Conservation (phyloP, 352 stramenopile genomes). For the Pythium angustatum region DNA sequence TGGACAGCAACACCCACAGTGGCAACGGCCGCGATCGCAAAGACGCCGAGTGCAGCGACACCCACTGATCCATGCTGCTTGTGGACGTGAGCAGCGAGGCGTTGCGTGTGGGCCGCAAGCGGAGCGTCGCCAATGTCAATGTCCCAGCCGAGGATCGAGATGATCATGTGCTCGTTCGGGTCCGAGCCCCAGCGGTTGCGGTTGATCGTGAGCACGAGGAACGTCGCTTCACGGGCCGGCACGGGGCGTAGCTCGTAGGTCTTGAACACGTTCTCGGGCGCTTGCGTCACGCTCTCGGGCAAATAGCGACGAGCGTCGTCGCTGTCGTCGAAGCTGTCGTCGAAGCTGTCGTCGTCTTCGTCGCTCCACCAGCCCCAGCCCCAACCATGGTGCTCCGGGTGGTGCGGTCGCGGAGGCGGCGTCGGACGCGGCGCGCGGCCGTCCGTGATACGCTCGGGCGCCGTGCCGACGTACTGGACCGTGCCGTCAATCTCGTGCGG, state of each 20-base stretch:
- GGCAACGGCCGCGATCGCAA: slow-evolving; percentile 8
- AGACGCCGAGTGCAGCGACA: not conserved
- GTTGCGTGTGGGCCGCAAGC: not conserved
- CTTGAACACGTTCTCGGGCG: slow-evolving; percentile 20
- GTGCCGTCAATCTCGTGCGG: slow-evolving; percentile 15
- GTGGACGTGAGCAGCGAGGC: slow-evolving; percentile 10
- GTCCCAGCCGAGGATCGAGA: slow-evolving; percentile 20
- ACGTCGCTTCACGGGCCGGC: slow-evolving; percentile 13
- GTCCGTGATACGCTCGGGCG: slow-evolving; percentile 25
- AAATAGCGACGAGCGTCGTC: not conserved
- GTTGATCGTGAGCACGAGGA: slow-evolving; percentile 14
- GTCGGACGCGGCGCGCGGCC: slow-evolving; percentile 8
- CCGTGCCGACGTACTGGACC: slow-evolving; percentile 24
- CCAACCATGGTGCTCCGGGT: not conserved
- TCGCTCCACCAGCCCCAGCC: slow-evolving; percentile 1
- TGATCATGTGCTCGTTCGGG: slow-evolving; percentile 10
- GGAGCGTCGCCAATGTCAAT: slow-evolving; percentile 9
- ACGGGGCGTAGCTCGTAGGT: slow-evolving; percentile 10
- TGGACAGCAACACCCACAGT: slow-evolving; percentile 22
- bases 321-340: slow-evolving; percentile 11
- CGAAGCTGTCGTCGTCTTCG: not conserved
- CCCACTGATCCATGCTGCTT: slow-evolving; percentile 4
- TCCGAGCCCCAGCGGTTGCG: slow-evolving; percentile 19
- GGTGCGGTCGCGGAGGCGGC: not conserved
- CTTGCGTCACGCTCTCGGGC: slow-evolving; percentile 22